Evolutionary conservation across 2,329 filamentous ascomycete species (phyloP), one percentile per base, ranked within the genome.

Genomic region (Setomelanomma holmii): DNA sequence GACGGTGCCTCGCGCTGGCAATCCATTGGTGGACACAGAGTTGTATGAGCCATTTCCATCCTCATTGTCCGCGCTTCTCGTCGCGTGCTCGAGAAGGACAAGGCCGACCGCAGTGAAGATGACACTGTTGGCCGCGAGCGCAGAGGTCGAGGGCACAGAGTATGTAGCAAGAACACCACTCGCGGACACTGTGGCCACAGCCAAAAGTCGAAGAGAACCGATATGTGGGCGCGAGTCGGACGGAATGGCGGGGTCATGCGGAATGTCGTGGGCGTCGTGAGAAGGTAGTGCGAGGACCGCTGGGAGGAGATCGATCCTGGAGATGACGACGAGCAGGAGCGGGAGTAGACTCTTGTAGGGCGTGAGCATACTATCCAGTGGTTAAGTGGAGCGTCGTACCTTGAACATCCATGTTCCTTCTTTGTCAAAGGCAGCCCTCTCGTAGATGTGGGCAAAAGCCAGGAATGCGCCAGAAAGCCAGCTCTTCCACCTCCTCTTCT

Each of bases 391-490:
- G 12, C 12, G 24, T 30, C n/a, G n/a, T 38, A 19, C 79, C 75
- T 80, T 79, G 19, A 75, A 75, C 68, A 75, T 75, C 73, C 76
- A 76, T n/a, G 78, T 72, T 35, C 74, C 75, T 53, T 74, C 67
- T 45, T 72, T 74, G 54, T 78, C 76, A 56, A 74, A 72, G n/a
- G 76, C 74, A 17, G 72, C 73, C 47, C 78, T 61, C 55, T 80
- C 77, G 66, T 78, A 79, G 33, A 80, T 66, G 34, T 69, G 67
- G 20, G 75, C 69, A 43, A 81, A 59, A 10, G 74, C 76, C 33
- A 80, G 66, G 43, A 79, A 66, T 8, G 58, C 69, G 30, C 78
- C 79, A 4, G 76, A 76, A 17, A 70, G 60, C 77, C 77, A 79
- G 53, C 61, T 66, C 7, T 63, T 62, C 36, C 48, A 68, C 50